Evolutionary conservation across 2,329 filamentous ascomycete species (phyloP), one percentile per base, ranked within the genome.

Genomic region (Colletotrichum eremochloae): DNA sequence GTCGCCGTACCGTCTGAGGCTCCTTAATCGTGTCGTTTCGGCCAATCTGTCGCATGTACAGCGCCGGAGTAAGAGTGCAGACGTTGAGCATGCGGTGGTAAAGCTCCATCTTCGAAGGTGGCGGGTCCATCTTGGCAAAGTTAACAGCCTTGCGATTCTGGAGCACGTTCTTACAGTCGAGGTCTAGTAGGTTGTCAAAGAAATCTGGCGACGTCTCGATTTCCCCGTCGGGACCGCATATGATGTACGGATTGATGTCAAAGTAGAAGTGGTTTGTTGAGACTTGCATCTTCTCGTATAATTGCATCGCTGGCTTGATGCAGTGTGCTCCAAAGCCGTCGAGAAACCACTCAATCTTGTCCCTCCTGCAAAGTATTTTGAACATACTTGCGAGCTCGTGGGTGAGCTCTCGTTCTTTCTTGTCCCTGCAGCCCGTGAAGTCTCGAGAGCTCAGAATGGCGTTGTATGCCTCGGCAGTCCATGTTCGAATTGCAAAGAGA

Each of bases 211-310:
- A 81, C 44, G 68, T 75, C 40, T 74, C 75, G 56, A 80, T 72
- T 11, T 75, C 75, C 18, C 77, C 75, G 8, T 75, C 74, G 0
- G 69, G 40, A 5, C 75, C 75, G 73, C 77, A 79, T 8, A 76
- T 52, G 29, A 80, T 76, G 69, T 78, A 80, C 0, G 77, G 74
- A 67, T 81, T 78, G 52, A 81, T 76, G 57, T 80, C 79, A 15
- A 82, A 77, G 55, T 82, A 80, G 71, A 82, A 84, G 53, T 82
- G 77, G 63, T 82, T 77, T 0, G 80, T 82, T 36, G 82, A 82
- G 11, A 81, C 78, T 31, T 81, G 76, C 36, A 84, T 74, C 74
- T 82, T 82, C 73, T 84, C 81, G 42, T 83, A 80, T 1, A 84
- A 76, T 14, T 63, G 68, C 75, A 84, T 78, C 1, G 83, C 82